Percentiles rank a stretch among this genome's conserved stretches.
phyloP scores from a whole-genome alignment of 176 grass and related monocot species.

The Rhynchospora pubera region DNA sequence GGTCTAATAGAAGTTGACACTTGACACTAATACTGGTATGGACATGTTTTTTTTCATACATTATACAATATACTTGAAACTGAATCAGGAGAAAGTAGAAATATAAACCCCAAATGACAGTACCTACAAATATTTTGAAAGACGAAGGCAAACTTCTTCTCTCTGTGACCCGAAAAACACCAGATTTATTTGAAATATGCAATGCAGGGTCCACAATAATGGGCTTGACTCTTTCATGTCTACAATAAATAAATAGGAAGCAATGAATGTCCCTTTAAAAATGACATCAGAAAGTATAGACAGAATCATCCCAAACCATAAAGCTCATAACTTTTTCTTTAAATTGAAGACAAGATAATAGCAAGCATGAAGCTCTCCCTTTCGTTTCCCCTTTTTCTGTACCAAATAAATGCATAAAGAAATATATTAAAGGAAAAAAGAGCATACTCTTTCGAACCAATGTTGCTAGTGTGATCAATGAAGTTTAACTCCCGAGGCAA shows the following conservation, averaged over 20 bases:
- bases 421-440: background rate
- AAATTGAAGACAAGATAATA: background rate
- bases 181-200: conserved; percentile 5
- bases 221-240: conserved; percentile 8
- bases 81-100: background rate
- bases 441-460: conserved; percentile 62
- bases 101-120: conserved; percentile 13
- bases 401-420: background rate
- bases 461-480: conserved; percentile 71
- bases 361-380: conserved; percentile 2
- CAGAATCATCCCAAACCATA: conserved; percentile 5
- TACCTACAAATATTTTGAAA: conserved; percentile 24
- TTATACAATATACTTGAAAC: background rate
- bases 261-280: background rate
- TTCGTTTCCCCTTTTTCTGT: background rate
- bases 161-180: background rate
- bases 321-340: background rate
- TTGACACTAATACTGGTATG: background rate
- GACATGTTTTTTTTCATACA: background rate
- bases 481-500: conserved; percentile 66
- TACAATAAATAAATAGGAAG: conserved; percentile 2
- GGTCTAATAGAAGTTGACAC: background rate
- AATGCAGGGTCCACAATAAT: conserved; percentile 14
- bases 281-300: background rate
- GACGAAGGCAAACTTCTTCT: conserved; percentile 10